phyloP scores from a whole-genome alignment of 495 filamentous ascomycete species.

The Geoglossum glabrum region DNA sequence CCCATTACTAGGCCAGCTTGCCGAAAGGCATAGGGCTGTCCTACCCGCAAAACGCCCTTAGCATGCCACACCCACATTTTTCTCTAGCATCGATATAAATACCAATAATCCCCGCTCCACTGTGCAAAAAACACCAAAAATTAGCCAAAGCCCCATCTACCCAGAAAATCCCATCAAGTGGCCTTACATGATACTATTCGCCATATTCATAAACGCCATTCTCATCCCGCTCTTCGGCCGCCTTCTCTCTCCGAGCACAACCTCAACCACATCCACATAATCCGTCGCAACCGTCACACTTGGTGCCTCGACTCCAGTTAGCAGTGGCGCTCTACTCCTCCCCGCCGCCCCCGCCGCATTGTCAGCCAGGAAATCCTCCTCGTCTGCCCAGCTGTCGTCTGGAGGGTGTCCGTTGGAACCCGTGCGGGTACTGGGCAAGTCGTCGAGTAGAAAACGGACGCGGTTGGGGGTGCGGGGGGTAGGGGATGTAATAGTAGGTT shows the following conservation, averaged over 20 bases:
- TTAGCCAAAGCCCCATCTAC: background rate
- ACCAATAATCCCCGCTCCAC: slow-evolving; percentile 83
- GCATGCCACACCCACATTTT: slow-evolving; percentile 1
- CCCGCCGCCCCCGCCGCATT: slow-evolving; percentile 13
- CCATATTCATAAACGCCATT: slow-evolving; percentile 95
- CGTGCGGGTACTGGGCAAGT: background rate
- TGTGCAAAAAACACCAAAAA: slow-evolving; percentile 5
- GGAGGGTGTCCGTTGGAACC: slow-evolving; percentile 21
- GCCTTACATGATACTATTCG: slow-evolving; percentile 76
- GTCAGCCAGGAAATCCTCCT: slow-evolving; percentile 31
- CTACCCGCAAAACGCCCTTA: slow-evolving; percentile 7
- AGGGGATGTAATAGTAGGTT: slow-evolving; percentile 5
- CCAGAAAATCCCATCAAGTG: background rate
- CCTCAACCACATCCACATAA: slow-evolving; percentile 38
- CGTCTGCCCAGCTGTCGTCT: slow-evolving; percentile 27
- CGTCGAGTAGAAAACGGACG: slow-evolving; percentile 70
- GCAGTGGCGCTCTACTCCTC: slow-evolving; percentile 39
- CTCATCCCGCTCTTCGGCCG: slow-evolving; percentile 46
- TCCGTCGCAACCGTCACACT: slow-evolving; percentile 56
- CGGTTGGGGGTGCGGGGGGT: slow-evolving; percentile 65
- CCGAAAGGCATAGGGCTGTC: slow-evolving; percentile 83
- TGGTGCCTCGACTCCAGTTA: slow-evolving; percentile 75
- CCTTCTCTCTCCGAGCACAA: slow-evolving; percentile 36
- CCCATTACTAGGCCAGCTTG: slow-evolving; percentile 76
- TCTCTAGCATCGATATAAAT: background rate